Base-by-base conservation (phyloP, 371 early-diverging fungal genomes). In the Batrachochytrium dendrobatidis region DNA sequence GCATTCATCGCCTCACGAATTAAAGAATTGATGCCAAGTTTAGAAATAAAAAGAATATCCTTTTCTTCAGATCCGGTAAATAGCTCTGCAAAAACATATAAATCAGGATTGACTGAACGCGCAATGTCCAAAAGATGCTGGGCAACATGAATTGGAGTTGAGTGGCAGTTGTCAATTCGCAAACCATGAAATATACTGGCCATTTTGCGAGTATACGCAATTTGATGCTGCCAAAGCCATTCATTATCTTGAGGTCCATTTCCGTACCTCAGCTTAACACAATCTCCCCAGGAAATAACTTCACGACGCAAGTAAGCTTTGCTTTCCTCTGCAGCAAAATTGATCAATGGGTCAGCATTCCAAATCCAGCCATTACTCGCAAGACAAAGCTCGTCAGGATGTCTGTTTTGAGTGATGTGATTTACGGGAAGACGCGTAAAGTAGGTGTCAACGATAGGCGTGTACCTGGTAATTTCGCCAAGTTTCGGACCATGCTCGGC, bases 291-390 rank as follows among this genome's bases (percentile, higher is more conserved):
- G 18, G 91, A 83, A 67, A 98, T 96, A 24, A 98, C 81, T 73
- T 95, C 91, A 54, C 96, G 87, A 15, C 86, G 80, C 30, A 98
- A 71, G 66, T 96, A 98, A 0, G 95, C 89, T 57, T 84, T 82
- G 3, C 92, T 91, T 34, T 73, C 78, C 17, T 86, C 77, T 20
- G 87, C 87, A 10, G 94, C 96, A 83, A 98, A 96, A 72, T 95
- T 91, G 33, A 81, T 68, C 46, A 94, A 65, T 3, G 95, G 96
- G 62, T 95, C 90, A 4, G 92, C 96, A 63, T 91, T 91, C 98
- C 97, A 96, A 48, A 98, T 92, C 98, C 98, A 98, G 4, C 98
- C 98, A 69, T 98, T 98, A 75, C 92, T 94, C 25, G 91, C 96
- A 32, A 98, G 60, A 18, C 77, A 81, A 34, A 83, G 65, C 8